These are phyloP conservation scores for Rhynchospora tenuis DNA, from an alignment of 176 grass and related monocot species.

Conservation along the genomic window DNA sequence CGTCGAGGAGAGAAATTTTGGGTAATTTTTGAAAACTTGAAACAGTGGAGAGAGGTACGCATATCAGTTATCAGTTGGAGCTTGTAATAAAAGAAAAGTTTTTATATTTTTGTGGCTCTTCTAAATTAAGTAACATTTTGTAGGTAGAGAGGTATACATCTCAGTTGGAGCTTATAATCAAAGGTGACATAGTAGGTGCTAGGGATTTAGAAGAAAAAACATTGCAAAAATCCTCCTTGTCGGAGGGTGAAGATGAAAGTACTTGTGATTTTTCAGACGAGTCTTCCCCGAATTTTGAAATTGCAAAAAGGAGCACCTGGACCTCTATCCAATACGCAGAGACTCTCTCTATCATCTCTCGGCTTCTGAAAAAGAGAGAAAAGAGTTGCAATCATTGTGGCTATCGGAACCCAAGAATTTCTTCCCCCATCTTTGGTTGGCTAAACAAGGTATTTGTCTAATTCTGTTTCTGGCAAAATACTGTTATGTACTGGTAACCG, in stretches of 20 bases:
- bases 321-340: constrained; percentile 70
- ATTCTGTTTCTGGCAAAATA: constrained; percentile 1
- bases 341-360: constrained; percentile 43
- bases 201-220: constrained; percentile 41
- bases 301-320: constrained; percentile 40
- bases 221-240: background rate
- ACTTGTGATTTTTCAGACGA: constrained; percentile 27
- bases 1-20: background rate
- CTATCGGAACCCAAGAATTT: constrained; percentile 50
- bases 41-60: background rate
- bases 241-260: constrained; percentile 31
- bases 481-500: background rate
- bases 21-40: background rate
- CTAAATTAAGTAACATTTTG: constrained; percentile 7
- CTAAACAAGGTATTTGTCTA: constrained; percentile 61
- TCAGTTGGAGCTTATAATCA: constrained; percentile 51
- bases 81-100: background rate
- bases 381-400: constrained; percentile 63
- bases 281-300: constrained; percentile 21
- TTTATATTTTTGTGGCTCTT: background rate
- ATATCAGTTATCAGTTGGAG: too few species aligned
- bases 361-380: constrained; percentile 43
- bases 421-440: constrained; percentile 70
- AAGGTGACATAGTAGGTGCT: constrained; percentile 59
- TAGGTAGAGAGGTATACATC: constrained; percentile 54